Evolutionary conservation across 192 early-diverging fungal genomes (phyloP).

Genomic region (Backusella australiensis): DNA sequence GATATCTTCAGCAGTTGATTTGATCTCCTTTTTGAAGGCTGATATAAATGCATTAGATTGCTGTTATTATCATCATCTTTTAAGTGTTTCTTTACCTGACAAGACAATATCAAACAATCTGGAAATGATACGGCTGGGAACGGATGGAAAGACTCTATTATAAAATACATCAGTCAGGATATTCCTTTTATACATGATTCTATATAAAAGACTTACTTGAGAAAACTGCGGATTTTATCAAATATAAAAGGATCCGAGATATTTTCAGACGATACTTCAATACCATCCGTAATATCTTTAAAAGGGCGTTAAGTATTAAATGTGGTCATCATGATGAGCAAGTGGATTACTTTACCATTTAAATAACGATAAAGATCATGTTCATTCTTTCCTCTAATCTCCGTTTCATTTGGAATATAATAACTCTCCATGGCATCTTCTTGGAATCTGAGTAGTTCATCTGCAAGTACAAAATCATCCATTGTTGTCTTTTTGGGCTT

Average conservation of each 20-base stretch:
- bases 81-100: conserved; percentile 45
- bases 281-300: conserved; percentile 43
- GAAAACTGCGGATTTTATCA: conserved; percentile 66
- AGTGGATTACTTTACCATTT: conserved; percentile 34
- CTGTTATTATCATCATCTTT: neutral
- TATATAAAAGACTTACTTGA: conserved; percentile 53
- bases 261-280: conserved; percentile 41
- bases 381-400: conserved; percentile 39
- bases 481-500: neutral
- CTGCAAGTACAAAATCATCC: conserved; percentile 31
- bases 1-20: conserved; percentile 57
- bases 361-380: conserved; percentile 46
- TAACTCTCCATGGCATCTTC: conserved; percentile 29
- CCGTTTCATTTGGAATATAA: conserved; percentile 40
- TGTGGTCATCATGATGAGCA: neutral
- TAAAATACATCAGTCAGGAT: conserved; percentile 2
- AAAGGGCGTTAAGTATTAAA: neutral
- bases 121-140: conserved; percentile 46
- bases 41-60: neutral
- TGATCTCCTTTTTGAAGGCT: conserved; percentile 69
- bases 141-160: conserved; percentile 47
- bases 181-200: neutral
- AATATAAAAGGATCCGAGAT: conserved; percentile 47
- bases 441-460: conserved; percentile 49
- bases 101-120: conserved; percentile 70